These are phyloP conservation scores for Carex littledalei DNA, from an alignment of 176 grass and related monocot genomes.

Conservation along the genomic window DNA sequence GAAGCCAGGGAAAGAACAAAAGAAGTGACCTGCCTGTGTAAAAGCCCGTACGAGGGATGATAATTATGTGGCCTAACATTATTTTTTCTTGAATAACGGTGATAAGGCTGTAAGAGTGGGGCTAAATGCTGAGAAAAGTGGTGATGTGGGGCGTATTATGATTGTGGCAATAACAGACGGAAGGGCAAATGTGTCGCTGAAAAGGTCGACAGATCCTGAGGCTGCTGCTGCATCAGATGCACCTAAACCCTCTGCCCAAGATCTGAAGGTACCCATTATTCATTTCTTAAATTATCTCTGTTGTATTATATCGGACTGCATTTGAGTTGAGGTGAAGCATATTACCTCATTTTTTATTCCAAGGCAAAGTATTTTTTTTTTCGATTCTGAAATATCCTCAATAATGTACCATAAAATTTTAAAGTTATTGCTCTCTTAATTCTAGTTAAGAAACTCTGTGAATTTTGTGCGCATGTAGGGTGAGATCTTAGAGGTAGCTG, in stretches of 20 bases:
- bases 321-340: background rate
- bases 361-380: too few species aligned
- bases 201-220: conserved; percentile 90
- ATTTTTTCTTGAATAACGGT: conserved; percentile 6
- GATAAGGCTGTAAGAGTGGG: conserved; percentile 94
- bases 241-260: conserved; percentile 79
- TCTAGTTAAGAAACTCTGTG: background rate
- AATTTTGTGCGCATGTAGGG: conserved; percentile 37
- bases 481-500: conserved; percentile 93
- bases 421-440: too few species aligned
- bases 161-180: conserved; percentile 97
- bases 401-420: too few species aligned
- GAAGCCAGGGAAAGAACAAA: background rate
- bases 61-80: background rate
- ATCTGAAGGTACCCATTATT: conserved; percentile 60
- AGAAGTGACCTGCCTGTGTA: background rate
- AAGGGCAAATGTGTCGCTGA: conserved; percentile 90
- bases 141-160: conserved; percentile 96
- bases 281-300: background rate
- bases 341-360: background rate
- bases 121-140: conserved; percentile 97
- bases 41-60: background rate
- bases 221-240: conserved; percentile 53
- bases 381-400: too few species aligned
- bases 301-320: background rate